phyloP scores from a whole-genome alignment of 192 early-diverging fungal genomes.

The Coemansia nantahalensis region DNA sequence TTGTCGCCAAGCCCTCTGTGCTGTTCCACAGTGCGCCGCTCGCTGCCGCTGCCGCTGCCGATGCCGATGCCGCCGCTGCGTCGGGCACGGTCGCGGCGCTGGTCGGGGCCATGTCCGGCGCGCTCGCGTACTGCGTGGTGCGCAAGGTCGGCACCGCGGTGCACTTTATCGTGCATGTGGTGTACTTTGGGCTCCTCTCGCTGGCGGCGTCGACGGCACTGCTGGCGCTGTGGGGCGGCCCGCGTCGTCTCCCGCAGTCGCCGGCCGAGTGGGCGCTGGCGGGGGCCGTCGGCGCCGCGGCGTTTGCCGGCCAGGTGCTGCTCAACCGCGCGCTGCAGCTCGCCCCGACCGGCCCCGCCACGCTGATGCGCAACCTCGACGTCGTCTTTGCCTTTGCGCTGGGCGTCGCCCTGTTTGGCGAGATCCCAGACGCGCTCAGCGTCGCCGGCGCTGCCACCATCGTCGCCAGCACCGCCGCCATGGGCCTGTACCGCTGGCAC shows the following conservation, averaged over 20 bases:
- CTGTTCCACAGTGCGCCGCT: too few species aligned
- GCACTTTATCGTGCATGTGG: slow-evolving; percentile 76
- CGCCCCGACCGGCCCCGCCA: slow-evolving; percentile 66
- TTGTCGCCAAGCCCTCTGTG: slow-evolving; percentile 60
- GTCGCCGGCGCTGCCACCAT: slow-evolving; percentile 64
- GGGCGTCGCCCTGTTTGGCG: slow-evolving; percentile 66
- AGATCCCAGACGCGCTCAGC: slow-evolving; percentile 57
- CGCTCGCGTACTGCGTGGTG: slow-evolving; percentile 68
- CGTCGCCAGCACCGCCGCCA: slow-evolving; percentile 58
- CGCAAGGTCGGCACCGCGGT: slow-evolving; percentile 69
- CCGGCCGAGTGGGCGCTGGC: slow-evolving; percentile 53
- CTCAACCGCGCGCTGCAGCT: slow-evolving; percentile 75
- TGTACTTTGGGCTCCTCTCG: slow-evolving; percentile 70
- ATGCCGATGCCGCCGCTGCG: slow-evolving; percentile 7
- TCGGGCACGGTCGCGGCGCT: slow-evolving; percentile 55
- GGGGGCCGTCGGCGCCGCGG: slow-evolving; percentile 54
- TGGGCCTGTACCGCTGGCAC: slow-evolving; percentile 64
- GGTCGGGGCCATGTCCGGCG: slow-evolving; percentile 58
- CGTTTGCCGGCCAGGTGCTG: slow-evolving; percentile 71
- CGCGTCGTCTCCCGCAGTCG: slow-evolving; percentile 30
- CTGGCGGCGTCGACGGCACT: slow-evolving; percentile 42
- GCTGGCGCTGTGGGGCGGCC: slow-evolving; percentile 22
- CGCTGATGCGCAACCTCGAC: slow-evolving; percentile 80
- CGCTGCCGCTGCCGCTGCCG: too few species aligned
- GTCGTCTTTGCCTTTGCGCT: slow-evolving; percentile 78